Evolutionary conservation across 2,329 filamentous ascomycete genomes (phyloP).

Genomic region (Pseudodiploospora longispora): DNA sequence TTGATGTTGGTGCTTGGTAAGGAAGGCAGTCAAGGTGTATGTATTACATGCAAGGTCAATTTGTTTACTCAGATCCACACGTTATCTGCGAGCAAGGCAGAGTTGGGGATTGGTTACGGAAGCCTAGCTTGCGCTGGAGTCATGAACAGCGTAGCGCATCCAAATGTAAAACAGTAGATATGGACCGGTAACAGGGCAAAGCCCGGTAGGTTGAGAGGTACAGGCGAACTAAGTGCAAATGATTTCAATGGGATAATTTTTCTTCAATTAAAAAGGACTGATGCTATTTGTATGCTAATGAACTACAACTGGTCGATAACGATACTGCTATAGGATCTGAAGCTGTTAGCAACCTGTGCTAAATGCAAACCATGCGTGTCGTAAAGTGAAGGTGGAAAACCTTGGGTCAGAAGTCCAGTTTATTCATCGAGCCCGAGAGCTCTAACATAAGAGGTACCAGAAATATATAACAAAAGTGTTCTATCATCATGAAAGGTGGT

Average conservation of each 20-base stretch:
- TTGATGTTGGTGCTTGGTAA: constrained; percentile 86
- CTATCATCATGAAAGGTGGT: constrained; percentile 59
- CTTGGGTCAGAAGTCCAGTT: constrained; percentile 70
- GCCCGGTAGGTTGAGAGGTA: constrained; percentile 2
- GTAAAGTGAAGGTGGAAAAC: constrained; percentile 2
- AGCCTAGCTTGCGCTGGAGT: neutral
- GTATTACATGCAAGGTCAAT: constrained; percentile 1
- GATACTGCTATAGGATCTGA: no score
- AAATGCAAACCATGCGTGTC: no score
- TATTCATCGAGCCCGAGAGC: constrained; percentile 64
- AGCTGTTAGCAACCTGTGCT: no score
- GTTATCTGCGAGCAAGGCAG: constrained; percentile 4
- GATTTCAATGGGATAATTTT: neutral
- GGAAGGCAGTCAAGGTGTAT: constrained; percentile 2
- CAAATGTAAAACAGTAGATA: constrained; percentile 12
- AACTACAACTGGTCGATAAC: no score
- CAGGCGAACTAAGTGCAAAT: neutral
- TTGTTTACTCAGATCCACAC: neutral
- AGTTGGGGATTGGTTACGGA: constrained; percentile 7
- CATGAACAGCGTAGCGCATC: constrained; percentile 3
- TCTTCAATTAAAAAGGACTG: no score
- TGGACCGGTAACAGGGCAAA: constrained; percentile 1
- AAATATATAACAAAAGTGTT: constrained; percentile 55
- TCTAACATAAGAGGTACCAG: constrained; percentile 99
- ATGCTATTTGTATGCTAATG: no score